Evolutionary conservation across 2,329 filamentous ascomycete species (phyloP), one percentile per base, ranked within the genome.

Genomic region (Cryphonectria nitschkei): DNA sequence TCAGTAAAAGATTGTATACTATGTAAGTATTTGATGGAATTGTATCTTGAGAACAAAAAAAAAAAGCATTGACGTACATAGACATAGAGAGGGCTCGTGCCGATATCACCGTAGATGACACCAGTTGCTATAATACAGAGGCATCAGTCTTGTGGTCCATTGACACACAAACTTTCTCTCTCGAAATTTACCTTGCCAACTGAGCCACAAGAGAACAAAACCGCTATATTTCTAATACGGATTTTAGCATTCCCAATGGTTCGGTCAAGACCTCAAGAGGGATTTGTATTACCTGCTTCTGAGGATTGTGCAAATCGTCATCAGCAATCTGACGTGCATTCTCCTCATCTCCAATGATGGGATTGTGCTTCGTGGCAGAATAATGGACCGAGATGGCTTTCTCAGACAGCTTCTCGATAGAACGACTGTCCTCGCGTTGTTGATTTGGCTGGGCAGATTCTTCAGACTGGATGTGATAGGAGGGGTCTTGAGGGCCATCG

Each of bases 81-180:
- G 32, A 62, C 60, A 75, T 93, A 93, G 26, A 93, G 86, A n/a
- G 89, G 90, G 72, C 85, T 88, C 0, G 82, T 86, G 13, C 69
- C 90, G 75, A 92, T 91, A 74, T 92, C 90, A 34, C 90, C 90
- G 73, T 92, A 92, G 66, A 92, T 92, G 56, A 90, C 88, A 66
- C 90, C 90, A 41, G 85, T 87, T 2, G 85, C 78, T 92, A 89
- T 76, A 90, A 3, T 39, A 39, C 37, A 39, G 37, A 50, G 80
- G 73, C 22, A 39, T 19, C 68, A 39, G 46, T 29, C 32, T 34
- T 2, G 54, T 29, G 22, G 2, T 34, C 7, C 22, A 7, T 50
- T n/a, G 46, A 50, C 22, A 34, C 26, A 9, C 2, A 11, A 3
- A 22, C 34, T 22, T 26, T 3, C 22, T 9, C 22, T 50, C 7